Conservation (phyloP, 352 stramenopile species). For the Globisporangium paddicum region DNA sequence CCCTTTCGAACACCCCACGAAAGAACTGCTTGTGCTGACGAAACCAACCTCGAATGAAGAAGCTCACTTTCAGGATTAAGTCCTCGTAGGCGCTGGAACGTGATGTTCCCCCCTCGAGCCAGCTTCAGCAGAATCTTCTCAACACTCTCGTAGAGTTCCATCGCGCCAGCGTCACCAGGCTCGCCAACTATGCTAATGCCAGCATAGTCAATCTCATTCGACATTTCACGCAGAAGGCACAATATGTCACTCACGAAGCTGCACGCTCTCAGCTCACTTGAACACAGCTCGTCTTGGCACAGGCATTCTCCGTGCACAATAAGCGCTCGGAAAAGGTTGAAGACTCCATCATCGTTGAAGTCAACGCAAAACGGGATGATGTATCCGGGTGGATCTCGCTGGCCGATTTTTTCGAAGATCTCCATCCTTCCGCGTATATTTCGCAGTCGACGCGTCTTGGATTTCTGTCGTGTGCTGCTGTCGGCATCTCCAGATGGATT, state of each 20-base stretch:
- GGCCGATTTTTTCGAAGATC: conserved; percentile 27
- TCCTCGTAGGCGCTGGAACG: background rate
- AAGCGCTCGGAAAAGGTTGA: conserved; percentile 28
- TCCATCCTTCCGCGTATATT: conserved; percentile 51
- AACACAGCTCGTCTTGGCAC: background rate
- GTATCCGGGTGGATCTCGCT: conserved; percentile 42
- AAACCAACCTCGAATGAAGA: conserved; percentile 19
- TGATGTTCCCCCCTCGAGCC: conserved; percentile 1
- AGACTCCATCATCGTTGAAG: conserved; percentile 41
- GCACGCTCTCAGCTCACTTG: background rate
- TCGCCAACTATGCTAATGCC: conserved; percentile 20
- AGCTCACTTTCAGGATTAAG: background rate
- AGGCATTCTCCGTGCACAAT: conserved; percentile 12
- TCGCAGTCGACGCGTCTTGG: conserved; percentile 45
- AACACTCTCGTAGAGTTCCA: conserved; percentile 19
- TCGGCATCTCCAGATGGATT: background rate
- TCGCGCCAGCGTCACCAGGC: conserved; percentile 15
- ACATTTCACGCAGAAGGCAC: conserved; percentile 23
- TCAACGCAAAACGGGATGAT: conserved; percentile 61
- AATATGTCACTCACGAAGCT: conserved; percentile 24
- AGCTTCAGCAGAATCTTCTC: conserved; percentile 21
- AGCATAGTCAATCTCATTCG: conserved; percentile 38
- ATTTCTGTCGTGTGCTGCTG: conserved; percentile 21
- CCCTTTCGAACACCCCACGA: conserved; percentile 37
- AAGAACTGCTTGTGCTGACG: conserved; percentile 29